Base-by-base conservation (phyloP, 2,329 filamentous ascomycete species). In the Stemphylium beticola region DNA sequence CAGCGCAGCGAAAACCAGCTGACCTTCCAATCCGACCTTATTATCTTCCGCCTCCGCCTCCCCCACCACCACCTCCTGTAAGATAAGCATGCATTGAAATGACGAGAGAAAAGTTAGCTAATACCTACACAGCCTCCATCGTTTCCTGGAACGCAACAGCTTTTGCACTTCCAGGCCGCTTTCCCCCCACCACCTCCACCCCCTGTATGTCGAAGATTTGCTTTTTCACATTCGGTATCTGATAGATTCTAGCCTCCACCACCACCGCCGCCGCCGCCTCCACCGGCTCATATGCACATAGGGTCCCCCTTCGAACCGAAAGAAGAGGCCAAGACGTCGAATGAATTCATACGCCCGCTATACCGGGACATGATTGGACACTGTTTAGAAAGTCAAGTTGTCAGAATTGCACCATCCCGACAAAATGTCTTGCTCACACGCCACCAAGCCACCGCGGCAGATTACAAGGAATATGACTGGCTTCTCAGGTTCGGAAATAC, bases 391-490 rank as follows among this genome's bases (percentile, higher is more conserved):
- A 66, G 50, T 24, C 58, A 49, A 3, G 24, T 71, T 0, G 43
- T 72, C 2, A 58, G 65, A 0, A 55, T 72, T 14, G 45, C 26
- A 4, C 64, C 69, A 0, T 69, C 67, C 48, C 58, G 57, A 17
- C 68, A 69, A 20, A 67, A 66, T 32, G 60, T 67, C 3, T 60
- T 72, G 18, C 46, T 59, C 12, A 64, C 59, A 8, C 58, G 51
- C 15, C 68, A 73, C n/a, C n/a, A n/a, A n/a, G n/a, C n/a, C n/a
- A n/a, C n/a, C n/a, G n/a, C n/a, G n/a, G n/a, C n/a, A n/a, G n/a
- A n/a, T n/a, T n/a, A n/a, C n/a, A n/a, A n/a, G n/a, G n/a, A n/a
- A n/a, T n/a, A n/a, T n/a, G n/a, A 55, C 7, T 75, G 72, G 72
- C 49, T 74, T 2, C 20, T 75, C 1, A 55, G 67, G 38, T 44